Evolutionary conservation across 108 stramenopile genomes (phyloP), one percentile per base, ranked within the genome.

Genomic region (Cylindrotheca closterium): DNA sequence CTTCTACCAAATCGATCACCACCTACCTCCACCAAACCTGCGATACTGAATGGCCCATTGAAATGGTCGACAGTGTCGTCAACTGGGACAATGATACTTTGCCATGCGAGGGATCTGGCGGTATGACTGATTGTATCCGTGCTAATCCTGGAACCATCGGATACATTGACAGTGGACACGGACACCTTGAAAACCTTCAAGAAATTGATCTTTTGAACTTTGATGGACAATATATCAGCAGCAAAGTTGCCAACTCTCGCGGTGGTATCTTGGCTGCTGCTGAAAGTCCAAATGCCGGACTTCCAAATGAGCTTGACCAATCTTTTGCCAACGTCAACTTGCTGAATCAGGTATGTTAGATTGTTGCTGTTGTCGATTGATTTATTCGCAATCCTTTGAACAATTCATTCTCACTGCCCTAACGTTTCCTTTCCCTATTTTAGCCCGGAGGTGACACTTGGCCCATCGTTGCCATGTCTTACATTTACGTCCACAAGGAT

Each of bases 151-250:
- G 85, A 28, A 70, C 91, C 18, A 92, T 95, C 49, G 94, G 91
- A 2, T 95, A 92, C 79, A 79, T 95, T 58, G 91, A 92, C 45
- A 60, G 78, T 32, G 89, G 89, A 12, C 94, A 96, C 55, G 94
- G 91, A 60, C 68, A 73, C 45, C 71, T 73, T 21, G 88, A 85
- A 28, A 67, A 63, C n/a, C 54, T 93, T 46, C 47, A 48, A 0
- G 91, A 93, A 73, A 86, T 96, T 30, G 65, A 80, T 10, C 45
- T 96, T 32, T 27, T 55, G 58, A 96, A 96, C 67, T 68, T 60
- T 2, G 80, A 79, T 51, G 86, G 85, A 27, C 58, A 49, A 12
- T 84, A 81, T 56, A 56, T 90, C 54, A 79, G 73, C 60, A 69
- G 77, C 28, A 58, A 65, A 49, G 80, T 80, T 17, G 82, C 86